A percentile compares a stretch with the other conserved stretches of the same genome.
phyloP scores from a whole-genome alignment of 768 basidiomycete genomes.

The Naganishia kalamii region DNA sequence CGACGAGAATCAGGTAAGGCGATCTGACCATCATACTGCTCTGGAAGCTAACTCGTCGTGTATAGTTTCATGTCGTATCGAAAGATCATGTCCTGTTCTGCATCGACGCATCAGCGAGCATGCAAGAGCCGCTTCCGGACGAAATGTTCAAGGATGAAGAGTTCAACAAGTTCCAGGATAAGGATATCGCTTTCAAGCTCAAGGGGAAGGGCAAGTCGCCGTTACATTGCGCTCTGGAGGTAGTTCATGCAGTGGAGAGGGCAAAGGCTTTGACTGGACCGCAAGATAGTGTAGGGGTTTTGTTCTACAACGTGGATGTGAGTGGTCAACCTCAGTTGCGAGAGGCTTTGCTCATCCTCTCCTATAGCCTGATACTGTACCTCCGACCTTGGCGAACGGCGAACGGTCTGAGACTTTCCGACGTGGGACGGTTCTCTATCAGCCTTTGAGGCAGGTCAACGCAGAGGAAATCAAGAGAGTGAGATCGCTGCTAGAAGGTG shows the following conservation, averaged over 20 bases:
- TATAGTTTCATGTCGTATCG: not conserved
- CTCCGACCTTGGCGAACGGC: slow-evolving; percentile 19
- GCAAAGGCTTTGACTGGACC: slow-evolving; percentile 83
- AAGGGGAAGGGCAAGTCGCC: slow-evolving; percentile 59
- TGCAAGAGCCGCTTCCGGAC: slow-evolving; percentile 68
- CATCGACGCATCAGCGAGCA: slow-evolving; percentile 86
- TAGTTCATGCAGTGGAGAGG: slow-evolving; percentile 80
- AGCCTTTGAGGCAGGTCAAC: slow-evolving; percentile 67
- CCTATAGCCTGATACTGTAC: slow-evolving; percentile 50
- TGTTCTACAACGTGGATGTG: slow-evolving; percentile 73
- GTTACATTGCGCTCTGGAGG: slow-evolving; percentile 69
- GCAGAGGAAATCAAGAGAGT: slow-evolving; percentile 76
- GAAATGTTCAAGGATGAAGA: slow-evolving; percentile 43
- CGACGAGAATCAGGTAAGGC: slow-evolving; percentile 12
- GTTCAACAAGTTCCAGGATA: not conserved
- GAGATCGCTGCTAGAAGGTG: slow-evolving; percentile 61
- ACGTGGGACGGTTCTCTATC: slow-evolving; percentile 57
- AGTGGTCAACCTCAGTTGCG: not conserved
- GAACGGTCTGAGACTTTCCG: slow-evolving; percentile 29
- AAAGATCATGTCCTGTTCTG: slow-evolving; percentile 84
- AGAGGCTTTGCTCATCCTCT: slow-evolving; percentile 54
- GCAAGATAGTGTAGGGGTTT: slow-evolving; percentile 78
- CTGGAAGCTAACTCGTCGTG: not conserved
- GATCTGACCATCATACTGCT: not conserved
- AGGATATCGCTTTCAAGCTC: slow-evolving; percentile 51